Conservation (phyloP, 805 yeast species). For the Metschnikowia picachoensis region DNA sequence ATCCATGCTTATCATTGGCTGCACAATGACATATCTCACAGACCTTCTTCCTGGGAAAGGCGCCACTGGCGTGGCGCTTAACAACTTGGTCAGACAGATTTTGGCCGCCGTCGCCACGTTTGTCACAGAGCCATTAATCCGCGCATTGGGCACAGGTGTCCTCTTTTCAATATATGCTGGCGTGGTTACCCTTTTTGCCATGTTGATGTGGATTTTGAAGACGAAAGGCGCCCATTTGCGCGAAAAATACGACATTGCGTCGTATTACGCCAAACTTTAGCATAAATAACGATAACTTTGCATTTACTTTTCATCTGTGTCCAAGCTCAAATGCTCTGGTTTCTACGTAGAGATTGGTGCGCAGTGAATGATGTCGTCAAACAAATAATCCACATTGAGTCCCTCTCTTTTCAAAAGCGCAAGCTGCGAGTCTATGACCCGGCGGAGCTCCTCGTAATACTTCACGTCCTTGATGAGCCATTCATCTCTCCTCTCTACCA, state of each 20-base stretch:
- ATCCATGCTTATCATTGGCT: constrained; percentile 78
- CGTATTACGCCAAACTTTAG: constrained; percentile 49
- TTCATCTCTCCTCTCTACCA: constrained; percentile 9
- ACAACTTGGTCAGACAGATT: constrained; percentile 67
- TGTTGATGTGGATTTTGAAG: constrained; percentile 46
- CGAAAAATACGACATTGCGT: constrained; percentile 55
- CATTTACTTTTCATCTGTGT: background rate
- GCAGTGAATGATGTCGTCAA: constrained; percentile 38
- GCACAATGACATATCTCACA: constrained; percentile 74
- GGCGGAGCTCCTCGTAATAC: constrained; percentile 52
- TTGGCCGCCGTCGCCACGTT: constrained; percentile 77
- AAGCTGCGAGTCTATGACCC: constrained; percentile 55
- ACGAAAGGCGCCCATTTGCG: constrained; percentile 58
- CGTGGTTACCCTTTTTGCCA: constrained; percentile 42
- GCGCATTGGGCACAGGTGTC: constrained; percentile 69
- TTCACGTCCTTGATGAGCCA: constrained; percentile 37
- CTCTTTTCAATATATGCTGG: constrained; percentile 66
- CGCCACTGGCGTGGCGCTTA: constrained; percentile 84
- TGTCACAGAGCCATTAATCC: constrained; percentile 63
- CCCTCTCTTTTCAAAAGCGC: constrained; percentile 61
- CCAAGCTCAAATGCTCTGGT: background rate
- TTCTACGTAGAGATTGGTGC: constrained; percentile 2
- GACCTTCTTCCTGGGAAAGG: constrained; percentile 86
- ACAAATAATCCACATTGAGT: constrained; percentile 67
- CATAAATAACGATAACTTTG: background rate